Percentiles rank a stretch among this genome's conserved stretches.
phyloP scores from a whole-genome alignment of 140 eudicot species.

The Bidens hawaiensis region DNA sequence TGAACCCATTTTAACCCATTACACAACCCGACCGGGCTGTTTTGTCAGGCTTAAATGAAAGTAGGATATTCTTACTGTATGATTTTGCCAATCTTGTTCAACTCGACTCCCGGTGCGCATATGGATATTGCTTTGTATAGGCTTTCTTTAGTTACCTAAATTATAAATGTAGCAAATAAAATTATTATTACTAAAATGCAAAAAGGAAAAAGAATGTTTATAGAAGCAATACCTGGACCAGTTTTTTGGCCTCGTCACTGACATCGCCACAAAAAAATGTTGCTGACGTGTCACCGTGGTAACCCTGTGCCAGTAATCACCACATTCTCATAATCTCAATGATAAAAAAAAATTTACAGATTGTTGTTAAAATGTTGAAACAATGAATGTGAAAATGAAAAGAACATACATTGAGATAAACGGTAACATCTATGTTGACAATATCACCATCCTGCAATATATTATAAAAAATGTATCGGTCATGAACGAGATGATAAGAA shows the following conservation, averaged over 20 bases:
- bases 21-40: background rate
- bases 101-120: slow-evolving; percentile 88
- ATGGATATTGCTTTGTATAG: slow-evolving; percentile 81
- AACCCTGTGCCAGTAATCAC: slow-evolving; percentile 53
- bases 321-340: background rate
- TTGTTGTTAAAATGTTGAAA: background rate
- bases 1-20: background rate
- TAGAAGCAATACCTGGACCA: slow-evolving; percentile 58
- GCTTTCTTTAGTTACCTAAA: slow-evolving; percentile 89
- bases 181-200: background rate
- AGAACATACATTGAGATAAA: slow-evolving; percentile 77
- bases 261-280: slow-evolving; percentile 88
- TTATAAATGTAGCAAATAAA: slow-evolving; percentile 10
- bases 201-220: background rate
- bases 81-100: slow-evolving; percentile 66
- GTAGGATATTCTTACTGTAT: slow-evolving; percentile 58
- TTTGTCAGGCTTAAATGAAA: background rate
- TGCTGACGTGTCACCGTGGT: slow-evolving; percentile 98
- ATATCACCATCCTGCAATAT: slow-evolving; percentile 90
- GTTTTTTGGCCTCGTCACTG: slow-evolving; percentile 61
- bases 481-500: background rate
- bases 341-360: background rate
- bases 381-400: background rate
- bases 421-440: slow-evolving; percentile 90
- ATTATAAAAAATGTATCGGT: background rate